These are phyloP conservation scores for Cladosporium sp. DNA, from an alignment of 2,329 filamentous ascomycete genomes.

Conservation along the genomic window DNA sequence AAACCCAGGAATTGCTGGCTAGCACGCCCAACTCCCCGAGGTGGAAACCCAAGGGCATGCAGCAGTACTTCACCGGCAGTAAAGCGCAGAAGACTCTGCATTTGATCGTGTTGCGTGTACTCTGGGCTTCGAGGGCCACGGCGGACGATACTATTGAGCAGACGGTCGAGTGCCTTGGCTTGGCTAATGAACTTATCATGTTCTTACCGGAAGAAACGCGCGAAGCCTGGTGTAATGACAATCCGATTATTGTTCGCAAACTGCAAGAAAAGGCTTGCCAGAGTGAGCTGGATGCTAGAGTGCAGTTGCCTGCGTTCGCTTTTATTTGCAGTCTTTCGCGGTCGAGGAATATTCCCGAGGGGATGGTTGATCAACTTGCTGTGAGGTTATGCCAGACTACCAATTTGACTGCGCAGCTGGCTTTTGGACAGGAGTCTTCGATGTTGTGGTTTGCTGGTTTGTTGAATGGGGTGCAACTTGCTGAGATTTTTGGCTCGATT, in stretches of 20 bases:
- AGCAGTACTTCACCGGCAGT: constrained; percentile 29
- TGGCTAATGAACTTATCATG: constrained; percentile 27
- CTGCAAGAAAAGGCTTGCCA: constrained; percentile 30
- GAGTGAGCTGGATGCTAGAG: constrained; percentile 15
- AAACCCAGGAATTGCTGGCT: constrained; percentile 28
- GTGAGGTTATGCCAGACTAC: not conserved
- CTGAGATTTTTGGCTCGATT: constrained; percentile 2
- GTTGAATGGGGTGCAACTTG: constrained; percentile 7
- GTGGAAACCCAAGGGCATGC: constrained; percentile 29
- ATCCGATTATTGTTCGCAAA: constrained; percentile 28
- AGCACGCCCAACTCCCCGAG: constrained; percentile 23
- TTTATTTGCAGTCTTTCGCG: constrained; percentile 17
- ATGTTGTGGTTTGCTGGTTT: constrained; percentile 1
- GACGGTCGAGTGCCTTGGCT: constrained; percentile 20
- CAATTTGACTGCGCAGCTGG: not conserved
- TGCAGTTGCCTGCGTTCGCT: constrained; percentile 24
- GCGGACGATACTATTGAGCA: constrained; percentile 16
- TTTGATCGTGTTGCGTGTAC: constrained; percentile 29
- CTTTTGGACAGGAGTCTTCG: not conserved
- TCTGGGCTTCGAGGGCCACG: constrained; percentile 21
- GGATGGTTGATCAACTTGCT: constrained; percentile 1
- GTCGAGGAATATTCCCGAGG: constrained; percentile 5
- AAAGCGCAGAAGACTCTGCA: constrained; percentile 33
- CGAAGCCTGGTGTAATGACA: constrained; percentile 29
- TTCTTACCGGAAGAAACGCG: constrained; percentile 25